Conservation (phyloP, 2,329 filamentous ascomycete genomes). For the Pezicula rhizophila region DNA sequence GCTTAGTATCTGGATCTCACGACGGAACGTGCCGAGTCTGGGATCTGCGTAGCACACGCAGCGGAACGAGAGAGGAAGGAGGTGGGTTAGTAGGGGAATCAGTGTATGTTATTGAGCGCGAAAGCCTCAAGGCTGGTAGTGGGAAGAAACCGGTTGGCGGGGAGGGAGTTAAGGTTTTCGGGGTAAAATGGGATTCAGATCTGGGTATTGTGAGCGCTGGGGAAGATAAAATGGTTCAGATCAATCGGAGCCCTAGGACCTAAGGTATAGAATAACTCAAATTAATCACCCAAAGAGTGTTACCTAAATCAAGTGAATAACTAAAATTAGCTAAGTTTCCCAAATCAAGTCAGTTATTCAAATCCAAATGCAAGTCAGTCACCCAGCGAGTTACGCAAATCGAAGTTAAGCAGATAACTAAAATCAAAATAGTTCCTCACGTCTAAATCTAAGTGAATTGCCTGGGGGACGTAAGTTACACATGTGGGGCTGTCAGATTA, state of each 20-base stretch:
- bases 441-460: too few relatives aligned
- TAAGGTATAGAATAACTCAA: too few relatives aligned
- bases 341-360: too few relatives aligned
- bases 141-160: conserved; percentile 63
- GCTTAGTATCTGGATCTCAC: conserved; percentile 83
- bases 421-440: too few relatives aligned
- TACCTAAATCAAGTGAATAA: too few relatives aligned
- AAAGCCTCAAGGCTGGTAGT: conserved; percentile 53
- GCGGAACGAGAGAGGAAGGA: conserved; percentile 52
- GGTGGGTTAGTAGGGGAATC: conserved; percentile 60
- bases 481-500: too few relatives aligned
- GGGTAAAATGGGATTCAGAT: conserved; percentile 76
- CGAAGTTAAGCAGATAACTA: too few relatives aligned
- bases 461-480: too few relatives aligned
- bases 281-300: too few relatives aligned
- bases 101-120: conserved; percentile 70
- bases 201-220: conserved; percentile 88
- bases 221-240: conserved; percentile 91
- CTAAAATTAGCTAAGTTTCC: too few relatives aligned
- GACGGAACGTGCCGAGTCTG: conserved; percentile 91
- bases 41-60: conserved; percentile 74
- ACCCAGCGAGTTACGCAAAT: too few relatives aligned
- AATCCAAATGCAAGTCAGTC: too few relatives aligned
- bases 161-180: conserved; percentile 85
- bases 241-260: conserved; percentile 48